Evolutionary conservation across 257 asterid species (phyloP).

Genomic region (Buddleja alternifolia): DNA sequence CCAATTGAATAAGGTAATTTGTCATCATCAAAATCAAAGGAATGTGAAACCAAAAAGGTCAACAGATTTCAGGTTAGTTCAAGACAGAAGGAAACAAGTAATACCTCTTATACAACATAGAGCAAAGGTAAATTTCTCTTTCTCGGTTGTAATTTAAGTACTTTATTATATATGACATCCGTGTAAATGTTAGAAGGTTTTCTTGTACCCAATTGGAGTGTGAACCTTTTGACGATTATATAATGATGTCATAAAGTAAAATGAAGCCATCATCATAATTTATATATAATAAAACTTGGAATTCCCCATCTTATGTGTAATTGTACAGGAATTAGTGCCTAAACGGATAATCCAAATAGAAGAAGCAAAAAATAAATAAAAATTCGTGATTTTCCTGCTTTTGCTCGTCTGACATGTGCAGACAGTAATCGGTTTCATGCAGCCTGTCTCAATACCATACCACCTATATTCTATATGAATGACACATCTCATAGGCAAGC

Average conservation of each 20-base stretch:
- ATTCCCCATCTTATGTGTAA: neutral
- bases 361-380: conserved; percentile 85
- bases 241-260: no score
- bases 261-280: no score
- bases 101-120: conserved; percentile 88
- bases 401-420: conserved; percentile 78
- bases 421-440: conserved; percentile 99
- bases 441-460: conserved; percentile 87
- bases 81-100: conserved; percentile 96
- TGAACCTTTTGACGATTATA: no score
- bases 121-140: conserved; percentile 64
- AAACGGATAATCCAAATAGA: conserved; percentile 86
- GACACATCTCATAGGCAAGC: conserved; percentile 96
- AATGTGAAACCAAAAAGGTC: no score
- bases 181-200: no score
- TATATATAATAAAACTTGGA: conserved; percentile 24
- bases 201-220: no score
- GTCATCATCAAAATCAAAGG: no score
- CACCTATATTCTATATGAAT: conserved; percentile 98
- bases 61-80: conserved; percentile 82
- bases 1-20: no score
- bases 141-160: neutral
- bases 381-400: conserved; percentile 81
- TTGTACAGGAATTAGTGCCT: conserved; percentile 87
- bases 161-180: neutral